Base-by-base conservation (phyloP, 164 flowering plant genomes). In the Vitis labrusca region DNA sequence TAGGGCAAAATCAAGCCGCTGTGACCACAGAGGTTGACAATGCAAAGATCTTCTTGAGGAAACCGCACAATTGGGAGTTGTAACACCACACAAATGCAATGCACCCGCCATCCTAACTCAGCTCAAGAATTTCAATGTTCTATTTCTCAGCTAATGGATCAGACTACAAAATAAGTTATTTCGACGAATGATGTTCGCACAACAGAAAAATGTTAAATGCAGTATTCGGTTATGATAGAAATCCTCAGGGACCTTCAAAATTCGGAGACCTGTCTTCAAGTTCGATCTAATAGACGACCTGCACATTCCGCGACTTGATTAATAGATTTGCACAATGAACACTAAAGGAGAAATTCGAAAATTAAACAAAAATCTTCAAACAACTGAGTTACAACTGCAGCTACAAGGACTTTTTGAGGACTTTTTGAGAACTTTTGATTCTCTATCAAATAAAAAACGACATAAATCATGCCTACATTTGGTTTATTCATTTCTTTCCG, bases 51-150 rank as follows among this genome's bases (percentile, higher is more conserved):
- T 53, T 69, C 59, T 77, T 10, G 62, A 50, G 29, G 61, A 60
- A 8, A 49, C 64, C 9, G 66, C 47, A 54, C 12, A 60, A 37
- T 37, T 37, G 1, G 81, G 67, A 37, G 83, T 72, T 59, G 66
- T 76, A 59, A 77, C 81, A 27, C 80, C 80, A 68, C 56, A 62
- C 12, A 76, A 73, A 23, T 78, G 88, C 83, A 82, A 73, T 27
- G 83, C 63, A 17, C 76, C 68, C 12, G 85, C 85, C 93, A 89
- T 89, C 14, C 17, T 30, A 17, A 50, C 8, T 52, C 16, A 61
- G 47, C 30, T 15, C 44, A 65, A 29, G 14, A 13, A 27, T 10
- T 37, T 37, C 44, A 37, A 37, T 37, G 44, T 6, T 37, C 44
- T 37, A 37, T 37, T 37, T 37, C 44, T 37, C 44, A 37, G 7